Base-by-base conservation (phyloP, 371 early-diverging fungal genomes). In the Nematocida sp. region DNA sequence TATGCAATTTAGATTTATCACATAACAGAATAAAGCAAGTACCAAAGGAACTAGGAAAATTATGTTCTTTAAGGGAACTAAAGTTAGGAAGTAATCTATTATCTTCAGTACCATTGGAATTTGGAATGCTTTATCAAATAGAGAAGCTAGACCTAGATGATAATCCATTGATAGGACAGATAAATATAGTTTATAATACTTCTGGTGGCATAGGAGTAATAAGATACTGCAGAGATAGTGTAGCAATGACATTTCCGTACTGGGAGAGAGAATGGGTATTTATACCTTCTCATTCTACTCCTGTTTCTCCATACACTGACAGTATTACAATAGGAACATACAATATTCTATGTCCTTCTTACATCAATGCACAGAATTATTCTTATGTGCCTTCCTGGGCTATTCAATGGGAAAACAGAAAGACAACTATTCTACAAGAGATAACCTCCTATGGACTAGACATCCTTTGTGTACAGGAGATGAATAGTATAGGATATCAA, bases 331-430 rank as follows among this genome's bases (percentile, higher is more conserved):
- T 94, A 13, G 87, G 94, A 63, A 89, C 88, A 65, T 96, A 93
- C 85, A 98, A 98, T 81, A 91, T 91, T 55, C 86, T 98, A 25
- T 89, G 89, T 60, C 90, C 91, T 45, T 89, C 88, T 78, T 95
- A 91, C 80, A 94, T 93, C 2, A 88, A 90, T 0, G 83, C 87
- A 38, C 87, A 88, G 77, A 85, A 87, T 57, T 93, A 92, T 83
- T 89, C 90, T 57, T 96, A 95, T 85, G 90, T 93, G 21, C 96
- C 99, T 13, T 88, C 91, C 3, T 96, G 95, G 94, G 93, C 91
- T 0, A 85, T 98, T 58, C 84, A 85, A 0, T 93, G 94, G 90
- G 91, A 93, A 25, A 90, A 90, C 80, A 90, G 99, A 63, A 89
- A 88, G 77, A 93, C 93, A 62, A 85, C 86, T 17, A 86, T 98